Conservation (phyloP, 345 rosid species). For the Angophora floribunda region DNA sequence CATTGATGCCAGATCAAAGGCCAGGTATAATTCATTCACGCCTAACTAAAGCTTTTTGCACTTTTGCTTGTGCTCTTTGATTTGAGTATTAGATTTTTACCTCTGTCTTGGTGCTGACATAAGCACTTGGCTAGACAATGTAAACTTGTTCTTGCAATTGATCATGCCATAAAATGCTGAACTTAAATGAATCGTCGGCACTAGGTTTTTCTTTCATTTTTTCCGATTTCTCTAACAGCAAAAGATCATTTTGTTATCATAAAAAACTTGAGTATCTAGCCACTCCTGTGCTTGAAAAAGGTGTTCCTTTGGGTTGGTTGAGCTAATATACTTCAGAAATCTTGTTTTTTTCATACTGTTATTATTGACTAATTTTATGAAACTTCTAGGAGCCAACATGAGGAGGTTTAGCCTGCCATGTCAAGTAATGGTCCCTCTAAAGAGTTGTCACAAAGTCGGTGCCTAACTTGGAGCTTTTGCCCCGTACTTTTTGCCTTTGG, state of each 20-base stretch:
- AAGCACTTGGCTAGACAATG: background rate
- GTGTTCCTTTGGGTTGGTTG: background rate
- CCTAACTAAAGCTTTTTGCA: background rate
- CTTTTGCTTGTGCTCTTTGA: background rate
- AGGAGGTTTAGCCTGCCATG: background rate
- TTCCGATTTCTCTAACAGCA: background rate
- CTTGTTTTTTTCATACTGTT: too few species aligned
- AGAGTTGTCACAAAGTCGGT: background rate
- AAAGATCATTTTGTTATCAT: background rate
- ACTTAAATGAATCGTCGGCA: background rate
- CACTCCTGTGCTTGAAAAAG: background rate
- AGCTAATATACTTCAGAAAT: background rate
- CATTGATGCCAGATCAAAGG: conserved; percentile 82
- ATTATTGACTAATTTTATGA: too few species aligned
- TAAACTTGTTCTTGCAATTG: background rate
- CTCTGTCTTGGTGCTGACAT: background rate
- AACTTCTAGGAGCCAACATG: background rate
- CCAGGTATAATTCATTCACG: conserved; percentile 40
- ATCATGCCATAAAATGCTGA: background rate
- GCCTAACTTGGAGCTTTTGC: background rate
- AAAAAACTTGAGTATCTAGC: background rate
- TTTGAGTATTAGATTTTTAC: background rate
- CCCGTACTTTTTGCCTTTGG: background rate
- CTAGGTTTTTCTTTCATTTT: background rate
- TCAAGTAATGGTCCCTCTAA: background rate